These are phyloP conservation scores for Pilasporangium apinafurcum DNA, from an alignment of 352 stramenopile species.

Conservation along the genomic window DNA sequence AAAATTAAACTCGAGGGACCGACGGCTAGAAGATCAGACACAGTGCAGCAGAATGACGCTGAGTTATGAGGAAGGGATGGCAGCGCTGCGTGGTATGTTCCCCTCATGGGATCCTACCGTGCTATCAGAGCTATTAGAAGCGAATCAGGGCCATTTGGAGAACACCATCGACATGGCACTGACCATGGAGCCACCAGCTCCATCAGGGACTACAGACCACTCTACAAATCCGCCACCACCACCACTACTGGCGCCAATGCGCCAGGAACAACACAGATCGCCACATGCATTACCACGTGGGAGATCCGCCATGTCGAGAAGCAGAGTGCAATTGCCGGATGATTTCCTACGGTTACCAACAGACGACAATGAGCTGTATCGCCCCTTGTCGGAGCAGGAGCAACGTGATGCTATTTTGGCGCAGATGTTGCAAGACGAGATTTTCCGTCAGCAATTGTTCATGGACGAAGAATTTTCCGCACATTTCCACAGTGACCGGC, in stretches of 20 bases:
- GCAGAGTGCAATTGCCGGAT: slow-evolving; percentile 37
- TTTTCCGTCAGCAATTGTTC: slow-evolving; percentile 72
- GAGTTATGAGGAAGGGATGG: slow-evolving; percentile 54
- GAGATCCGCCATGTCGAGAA: slow-evolving; percentile 6
- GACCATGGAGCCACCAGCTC: slow-evolving; percentile 47
- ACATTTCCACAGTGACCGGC: slow-evolving; percentile 41
- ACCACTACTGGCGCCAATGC: slow-evolving; percentile 1
- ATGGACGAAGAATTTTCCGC: slow-evolving; percentile 64
- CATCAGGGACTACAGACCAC: not conserved
- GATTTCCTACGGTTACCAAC: slow-evolving; percentile 67
- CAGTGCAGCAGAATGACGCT: too few species aligned
- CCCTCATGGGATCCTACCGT: slow-evolving; percentile 57
- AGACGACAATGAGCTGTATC: slow-evolving; percentile 7
- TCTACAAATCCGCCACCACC: slow-evolving; percentile 3
- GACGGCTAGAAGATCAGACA: slow-evolving; percentile 5
- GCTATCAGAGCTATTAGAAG: slow-evolving; percentile 54
- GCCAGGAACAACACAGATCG: slow-evolving; percentile 7
- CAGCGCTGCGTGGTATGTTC: slow-evolving; percentile 67
- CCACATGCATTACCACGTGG: slow-evolving; percentile 4
- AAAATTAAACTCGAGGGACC: not conserved
- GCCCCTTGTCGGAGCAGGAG: slow-evolving; percentile 53
- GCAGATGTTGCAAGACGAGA: slow-evolving; percentile 80
- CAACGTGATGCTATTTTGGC: slow-evolving; percentile 63
- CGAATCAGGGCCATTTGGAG: slow-evolving; percentile 62
- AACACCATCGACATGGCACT: slow-evolving; percentile 71